Percentiles rank a stretch among this genome's conserved stretches.
These are phyloP conservation scores for Phlyctochytrium arcticum DNA, from an alignment of 192 early-diverging fungal genomes.

Conservation along the genomic window DNA sequence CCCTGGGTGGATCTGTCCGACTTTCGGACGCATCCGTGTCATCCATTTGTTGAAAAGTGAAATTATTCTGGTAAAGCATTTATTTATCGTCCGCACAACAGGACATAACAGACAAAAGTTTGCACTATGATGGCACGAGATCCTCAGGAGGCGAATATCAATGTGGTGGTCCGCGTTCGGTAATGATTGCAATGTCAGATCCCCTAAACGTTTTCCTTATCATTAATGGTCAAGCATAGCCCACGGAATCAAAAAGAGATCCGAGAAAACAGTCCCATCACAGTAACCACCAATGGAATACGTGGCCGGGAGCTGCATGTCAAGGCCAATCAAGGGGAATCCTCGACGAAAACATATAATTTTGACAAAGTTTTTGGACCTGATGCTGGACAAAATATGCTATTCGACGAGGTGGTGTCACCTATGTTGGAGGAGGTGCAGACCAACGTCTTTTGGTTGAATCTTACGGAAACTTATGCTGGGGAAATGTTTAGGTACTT, in stretches of 20 bases:
- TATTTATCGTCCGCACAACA: no score
- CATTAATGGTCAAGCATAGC: conserved; percentile 12
- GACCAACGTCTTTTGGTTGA: not conserved
- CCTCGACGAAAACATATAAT: conserved; percentile 67
- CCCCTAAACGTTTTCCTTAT: not conserved
- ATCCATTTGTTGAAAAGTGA: no score
- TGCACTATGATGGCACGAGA: conserved; percentile 14
- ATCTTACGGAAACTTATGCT: conserved; percentile 53
- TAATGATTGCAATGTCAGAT: conserved; percentile 8
- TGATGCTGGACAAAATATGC: conserved; percentile 71
- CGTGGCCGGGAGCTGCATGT: conserved; percentile 59
- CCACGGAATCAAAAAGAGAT: conserved; percentile 63
- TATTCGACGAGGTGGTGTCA: conserved; percentile 77
- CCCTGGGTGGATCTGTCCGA: no score
- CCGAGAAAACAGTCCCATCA: conserved; percentile 58
- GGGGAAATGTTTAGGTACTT: conserved; percentile 63
- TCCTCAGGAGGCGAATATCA: conserved; percentile 47
- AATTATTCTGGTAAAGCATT: no score
- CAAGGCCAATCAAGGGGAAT: conserved; percentile 41
- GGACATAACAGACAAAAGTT: no score
- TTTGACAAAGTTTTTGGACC: conserved; percentile 93
- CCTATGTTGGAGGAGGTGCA: conserved; percentile 81
- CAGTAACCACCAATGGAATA: conserved; percentile 49
- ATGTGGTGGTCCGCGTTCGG: conserved; percentile 46
- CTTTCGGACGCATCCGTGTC: no score